Percentiles rank a stretch among this genome's conserved stretches.
Evolutionary conservation across 2,329 filamentous ascomycete genomes (phyloP).

Genomic region (Penicillium digitatum): DNA sequence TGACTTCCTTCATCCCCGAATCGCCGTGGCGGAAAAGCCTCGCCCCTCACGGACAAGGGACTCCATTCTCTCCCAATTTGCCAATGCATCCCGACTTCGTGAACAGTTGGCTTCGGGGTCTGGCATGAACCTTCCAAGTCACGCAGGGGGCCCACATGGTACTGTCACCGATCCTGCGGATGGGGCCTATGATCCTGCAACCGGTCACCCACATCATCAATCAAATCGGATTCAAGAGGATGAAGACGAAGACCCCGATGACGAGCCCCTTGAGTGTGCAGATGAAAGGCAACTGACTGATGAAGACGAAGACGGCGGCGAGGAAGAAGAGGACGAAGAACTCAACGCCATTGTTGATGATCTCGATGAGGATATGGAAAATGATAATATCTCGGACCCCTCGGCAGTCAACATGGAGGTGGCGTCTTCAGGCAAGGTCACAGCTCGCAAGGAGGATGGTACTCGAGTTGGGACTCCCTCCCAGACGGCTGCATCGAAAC

Average conservation of each 20-base stretch:
- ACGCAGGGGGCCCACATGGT: slow-evolving; percentile 11
- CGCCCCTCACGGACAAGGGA: slow-evolving; percentile 57
- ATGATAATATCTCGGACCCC: slow-evolving; percentile 71
- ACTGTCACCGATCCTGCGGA: slow-evolving; percentile 43
- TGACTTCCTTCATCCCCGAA: slow-evolving; percentile 88
- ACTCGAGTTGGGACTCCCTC: slow-evolving; percentile 80
- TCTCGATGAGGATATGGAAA: slow-evolving; percentile 75
- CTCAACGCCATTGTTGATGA: slow-evolving; percentile 88
- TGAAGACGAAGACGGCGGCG: slow-evolving; percentile 59
- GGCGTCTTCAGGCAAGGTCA: slow-evolving; percentile 79
- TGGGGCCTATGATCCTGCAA: slow-evolving; percentile 39
- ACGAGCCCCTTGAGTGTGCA: slow-evolving; percentile 80
- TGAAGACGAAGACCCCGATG: slow-evolving; percentile 55
- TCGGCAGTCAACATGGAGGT: slow-evolving; percentile 90
- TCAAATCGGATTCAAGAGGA: slow-evolving; percentile 54
- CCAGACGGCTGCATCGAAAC: slow-evolving; percentile 51
- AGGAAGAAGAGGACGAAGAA: slow-evolving; percentile 52
- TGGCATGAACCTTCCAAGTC: slow-evolving; percentile 16
- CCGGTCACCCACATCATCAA: slow-evolving; percentile 56
- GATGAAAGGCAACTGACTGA: slow-evolving; percentile 81
- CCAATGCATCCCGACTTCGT: slow-evolving; percentile 64
- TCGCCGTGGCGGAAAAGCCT: slow-evolving; percentile 73
- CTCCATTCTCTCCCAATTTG: slow-evolving; percentile 66
- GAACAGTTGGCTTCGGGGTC: slow-evolving; percentile 39
- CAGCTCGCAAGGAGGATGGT: slow-evolving; percentile 86